Base-by-base conservation (phyloP, 2,329 filamentous ascomycete genomes). In the Claviceps cyperi region DNA sequence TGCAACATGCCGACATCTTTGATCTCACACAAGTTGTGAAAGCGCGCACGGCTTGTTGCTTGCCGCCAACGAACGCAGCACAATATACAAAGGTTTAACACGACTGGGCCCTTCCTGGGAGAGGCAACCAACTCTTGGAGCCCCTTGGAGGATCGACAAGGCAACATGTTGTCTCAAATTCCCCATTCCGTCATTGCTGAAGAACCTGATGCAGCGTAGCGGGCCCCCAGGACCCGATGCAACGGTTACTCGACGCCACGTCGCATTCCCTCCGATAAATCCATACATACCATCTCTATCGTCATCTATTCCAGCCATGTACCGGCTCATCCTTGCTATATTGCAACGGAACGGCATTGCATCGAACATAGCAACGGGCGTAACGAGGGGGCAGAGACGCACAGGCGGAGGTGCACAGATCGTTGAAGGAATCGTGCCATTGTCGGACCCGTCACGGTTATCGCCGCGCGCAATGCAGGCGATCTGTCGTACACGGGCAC, bases 201-300 rank as follows among this genome's bases (percentile, higher is more conserved):
- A 32, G 28, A 32, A 32, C 28, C 9, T 11, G 28, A 32, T 32
- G 28, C 28, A 19, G 35, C 45, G 13, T 17, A 39, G 35, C 35
- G 17, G 38, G 28, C 9, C 5, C 17, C 37, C 36, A 40, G 28
- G 44, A 39, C 46, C 46, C 46, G 15, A 47, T 47, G 39, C 46
- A 47, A 47, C 35, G 46, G 35, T 47, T 47, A 39, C 46, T 38
- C 46, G 36, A 38, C 35, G 46, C 46, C 45, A 47, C 38, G 45
- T 47, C 45, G 15, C 45, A 47, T 47, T 21, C n/a, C 17, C 17
- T 32, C 28, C 43, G 24, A 19, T 19, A 9, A 45, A 9, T 40
- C 39, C 9, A n/a, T n/a, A n/a, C 22, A 11, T 15, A 17, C 6
- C 39, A 17, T 21, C n/a, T 13, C 8, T 21, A 32, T 8, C 28